phyloP scores from a whole-genome alignment of 2,329 filamentous ascomycete genomes.

The Clonostachys rhizophaga region DNA sequence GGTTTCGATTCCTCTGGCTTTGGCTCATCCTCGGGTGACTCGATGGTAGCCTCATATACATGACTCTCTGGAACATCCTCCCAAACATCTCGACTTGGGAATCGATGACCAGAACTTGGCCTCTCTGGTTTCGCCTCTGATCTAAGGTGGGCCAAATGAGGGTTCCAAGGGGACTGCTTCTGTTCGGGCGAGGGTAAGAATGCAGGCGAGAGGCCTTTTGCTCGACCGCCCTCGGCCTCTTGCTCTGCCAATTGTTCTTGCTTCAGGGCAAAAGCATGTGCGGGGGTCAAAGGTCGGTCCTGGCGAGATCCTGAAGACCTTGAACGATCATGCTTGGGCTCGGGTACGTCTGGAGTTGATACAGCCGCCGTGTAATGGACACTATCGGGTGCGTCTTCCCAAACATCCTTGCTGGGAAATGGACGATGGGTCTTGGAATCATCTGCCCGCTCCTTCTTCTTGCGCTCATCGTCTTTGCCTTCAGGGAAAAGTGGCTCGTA shows the following conservation, averaged over 20 bases:
- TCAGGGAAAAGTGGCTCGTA: slow-evolving; percentile 94
- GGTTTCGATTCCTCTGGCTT: slow-evolving; percentile 11
- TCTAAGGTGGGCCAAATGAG: slow-evolving; percentile 42
- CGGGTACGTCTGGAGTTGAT: slow-evolving; percentile 61
- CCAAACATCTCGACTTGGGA: slow-evolving; percentile 92
- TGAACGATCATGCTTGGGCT: slow-evolving; percentile 25
- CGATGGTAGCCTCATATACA: slow-evolving; percentile 71
- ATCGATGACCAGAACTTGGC: slow-evolving; percentile 61
- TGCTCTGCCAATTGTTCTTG: slow-evolving; percentile 62
- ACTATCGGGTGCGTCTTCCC: slow-evolving; percentile 93
- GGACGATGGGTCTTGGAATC: slow-evolving; percentile 55
- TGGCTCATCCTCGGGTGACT: slow-evolving; percentile 16
- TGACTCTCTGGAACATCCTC: slow-evolving; percentile 87
- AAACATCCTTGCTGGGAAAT: slow-evolving; percentile 94
- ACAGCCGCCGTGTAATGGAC: slow-evolving; percentile 77
- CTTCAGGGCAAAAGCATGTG: slow-evolving; percentile 60
- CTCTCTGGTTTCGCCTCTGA: slow-evolving; percentile 50
- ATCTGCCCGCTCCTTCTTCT: slow-evolving; percentile 25
- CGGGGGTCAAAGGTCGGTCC: slow-evolving; percentile 47
- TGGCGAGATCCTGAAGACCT: slow-evolving; percentile 17
- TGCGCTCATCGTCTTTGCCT: slow-evolving; percentile 51
- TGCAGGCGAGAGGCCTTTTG: slow-evolving; percentile 16
- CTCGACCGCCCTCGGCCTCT: slow-evolving; percentile 24
- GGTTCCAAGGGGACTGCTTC: slow-evolving; percentile 34
- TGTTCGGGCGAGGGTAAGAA: slow-evolving; percentile 30